phyloP scores from a whole-genome alignment of 208 protist genomes.

The Endotrypanum monterogeii region DNA sequence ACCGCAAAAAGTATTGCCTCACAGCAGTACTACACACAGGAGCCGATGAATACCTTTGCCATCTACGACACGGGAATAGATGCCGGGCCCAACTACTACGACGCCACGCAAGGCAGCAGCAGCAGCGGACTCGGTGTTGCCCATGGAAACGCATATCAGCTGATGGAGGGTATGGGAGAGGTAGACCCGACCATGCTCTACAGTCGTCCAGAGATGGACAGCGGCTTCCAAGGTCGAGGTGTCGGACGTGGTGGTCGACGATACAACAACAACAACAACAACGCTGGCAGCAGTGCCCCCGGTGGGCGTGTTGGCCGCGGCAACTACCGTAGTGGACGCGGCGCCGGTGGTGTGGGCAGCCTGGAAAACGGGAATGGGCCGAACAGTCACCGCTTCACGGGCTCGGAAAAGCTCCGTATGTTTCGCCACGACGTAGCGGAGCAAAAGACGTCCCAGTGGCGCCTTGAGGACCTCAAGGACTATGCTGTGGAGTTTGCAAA shows the following conservation, averaged over 20 bases:
- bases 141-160: constrained; percentile 29
- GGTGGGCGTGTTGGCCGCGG: constrained; percentile 14
- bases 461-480: constrained; percentile 85
- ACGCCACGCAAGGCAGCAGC: constrained; percentile 25
- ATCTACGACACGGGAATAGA: constrained; percentile 37
- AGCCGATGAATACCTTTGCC: constrained; percentile 72
- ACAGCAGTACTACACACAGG: constrained; percentile 91
- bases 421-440: constrained; percentile 63
- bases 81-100: constrained; percentile 24
- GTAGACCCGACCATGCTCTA: constrained; percentile 26
- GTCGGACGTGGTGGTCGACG: constrained; percentile 21
- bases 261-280: constrained; percentile 26
- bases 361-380: constrained; percentile 31
- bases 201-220: constrained; percentile 16
- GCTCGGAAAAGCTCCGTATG: constrained; percentile 68
- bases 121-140: constrained; percentile 10
- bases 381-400: constrained; percentile 37
- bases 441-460: constrained; percentile 54
- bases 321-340: constrained; percentile 25
- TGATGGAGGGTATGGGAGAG: constrained; percentile 23
- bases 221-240: constrained; percentile 21
- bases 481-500: constrained; percentile 95
- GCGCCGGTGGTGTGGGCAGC: constrained; percentile 32
- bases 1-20: constrained; percentile 52
- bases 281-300: neutral